Percentiles rank a stretch among this genome's conserved stretches.
phyloP scores from a whole-genome alignment of 2,329 filamentous ascomycete genomes.

The Fusarium oxysporum region DNA sequence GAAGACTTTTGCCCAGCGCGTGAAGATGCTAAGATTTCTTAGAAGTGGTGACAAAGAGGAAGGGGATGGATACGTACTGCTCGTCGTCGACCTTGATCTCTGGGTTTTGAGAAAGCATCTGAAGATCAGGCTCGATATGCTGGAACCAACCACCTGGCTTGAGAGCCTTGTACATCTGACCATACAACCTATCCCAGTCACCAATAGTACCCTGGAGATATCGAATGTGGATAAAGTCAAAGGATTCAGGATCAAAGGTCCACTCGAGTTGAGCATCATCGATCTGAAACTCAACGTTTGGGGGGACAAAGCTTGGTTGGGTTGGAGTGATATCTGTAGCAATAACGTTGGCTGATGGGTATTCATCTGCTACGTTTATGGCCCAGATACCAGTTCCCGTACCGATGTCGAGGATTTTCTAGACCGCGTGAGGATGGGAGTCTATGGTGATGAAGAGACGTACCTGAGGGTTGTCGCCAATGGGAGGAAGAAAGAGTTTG shows the following conservation, averaged over 20 bases:
- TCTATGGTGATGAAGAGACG: accelerated
- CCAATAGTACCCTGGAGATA: slow-evolving; percentile 46
- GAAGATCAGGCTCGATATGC: slow-evolving; percentile 42
- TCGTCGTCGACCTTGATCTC: slow-evolving; percentile 16
- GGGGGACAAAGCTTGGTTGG: slow-evolving; percentile 45
- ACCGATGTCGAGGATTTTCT: slow-evolving; percentile 39
- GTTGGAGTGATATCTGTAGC: slow-evolving; percentile 38
- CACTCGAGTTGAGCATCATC: slow-evolving; percentile 56
- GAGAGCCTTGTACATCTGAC: slow-evolving; percentile 29
- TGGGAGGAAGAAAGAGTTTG: slow-evolving; percentile 35
- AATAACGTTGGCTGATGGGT: slow-evolving; percentile 36
- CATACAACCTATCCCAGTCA: slow-evolving; percentile 46
- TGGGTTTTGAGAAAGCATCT: slow-evolving; percentile 31
- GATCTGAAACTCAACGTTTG: slow-evolving; percentile 53
- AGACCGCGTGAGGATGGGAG: not conserved
- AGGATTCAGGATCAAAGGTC: slow-evolving; percentile 51
- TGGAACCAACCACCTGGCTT: slow-evolving; percentile 45
- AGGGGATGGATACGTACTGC: slow-evolving; percentile 3
- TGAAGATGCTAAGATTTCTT: slow-evolving; percentile 21
- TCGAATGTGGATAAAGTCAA: slow-evolving; percentile 51
- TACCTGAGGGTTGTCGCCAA: slow-evolving; percentile 35
- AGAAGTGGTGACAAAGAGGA: accelerated
- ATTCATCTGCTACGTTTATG: slow-evolving; percentile 39
- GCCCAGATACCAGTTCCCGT: slow-evolving; percentile 43
- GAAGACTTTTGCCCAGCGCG: slow-evolving; percentile 31